Evolutionary conservation across 2,329 filamentous ascomycete genomes (phyloP), one percentile per base, ranked within the genome.

Genomic region (Ophiocordyceps australis): DNA sequence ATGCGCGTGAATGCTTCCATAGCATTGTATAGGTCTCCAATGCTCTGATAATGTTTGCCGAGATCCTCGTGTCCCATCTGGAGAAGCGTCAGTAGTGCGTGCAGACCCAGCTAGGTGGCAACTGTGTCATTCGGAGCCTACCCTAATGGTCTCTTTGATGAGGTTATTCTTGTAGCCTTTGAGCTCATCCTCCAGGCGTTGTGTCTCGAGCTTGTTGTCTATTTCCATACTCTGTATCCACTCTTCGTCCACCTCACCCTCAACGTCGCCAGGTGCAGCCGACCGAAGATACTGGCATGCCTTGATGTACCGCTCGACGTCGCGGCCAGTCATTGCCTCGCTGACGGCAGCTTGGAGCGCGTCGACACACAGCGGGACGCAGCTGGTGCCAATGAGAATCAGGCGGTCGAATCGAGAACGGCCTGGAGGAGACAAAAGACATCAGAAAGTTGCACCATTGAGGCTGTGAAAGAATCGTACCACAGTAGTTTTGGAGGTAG

Each of bases 31-130:
- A 86, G 64, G 29, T 85, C 74, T 28, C 89, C 86, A 11, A 71
- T 81, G 20, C 61, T 62, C 49, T 91, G 80, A 34, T 77, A 75
- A 50, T 93, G 83, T 32, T 70, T 72, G 22, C 82, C 89, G 5
- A 95, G 59, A 39, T 95, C 89, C 48, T 94, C 83, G 40, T 94
- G 79, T 23, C 82, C 86, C 73, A 95, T 94, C 80, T 92, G 38
- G 12, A 23, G 12, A 21, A 14, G 22, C 8, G 24, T 23, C n/a
- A 26, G 33, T 38, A 24, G 22, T 6, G 24, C 14, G 17, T 25
- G 12, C 18, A 5, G n/a, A 14, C 16, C 13, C 4, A 13, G 14
- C 5, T 9, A 26, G 11, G 18, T 19, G 22, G 20, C 6, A 4
- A 12, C 7, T 28, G n/a, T n/a, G n/a, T n/a, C n/a, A n/a, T n/a